Evolutionary conservation across 768 basidiomycete genomes (phyloP).

Genomic region (Baorangia bicolor): DNA sequence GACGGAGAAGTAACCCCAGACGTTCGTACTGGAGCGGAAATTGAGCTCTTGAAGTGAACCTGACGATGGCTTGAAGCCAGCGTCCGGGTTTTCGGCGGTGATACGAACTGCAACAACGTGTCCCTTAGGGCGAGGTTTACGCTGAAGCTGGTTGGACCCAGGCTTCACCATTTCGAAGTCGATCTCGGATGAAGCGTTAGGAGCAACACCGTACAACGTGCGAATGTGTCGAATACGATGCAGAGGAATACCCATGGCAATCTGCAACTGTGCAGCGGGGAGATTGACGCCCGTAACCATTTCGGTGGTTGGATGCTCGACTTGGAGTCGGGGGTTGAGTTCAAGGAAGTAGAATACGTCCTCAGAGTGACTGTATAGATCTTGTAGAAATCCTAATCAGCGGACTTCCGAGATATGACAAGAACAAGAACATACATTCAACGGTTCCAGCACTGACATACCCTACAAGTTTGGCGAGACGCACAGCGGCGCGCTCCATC

Average conservation of each 20-base stretch:
- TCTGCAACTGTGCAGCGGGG: slow-evolving; percentile 93
- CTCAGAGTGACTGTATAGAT: slow-evolving; percentile 92
- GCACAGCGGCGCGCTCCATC: slow-evolving; percentile 99
- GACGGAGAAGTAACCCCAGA: slow-evolving; percentile 99
- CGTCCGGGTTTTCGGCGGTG: slow-evolving; percentile 99
- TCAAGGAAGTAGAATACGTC: slow-evolving; percentile 98
- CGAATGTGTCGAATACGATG: slow-evolving; percentile 96
- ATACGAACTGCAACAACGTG: slow-evolving; percentile 99
- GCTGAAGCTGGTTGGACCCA: slow-evolving; percentile 82
- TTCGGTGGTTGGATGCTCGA: slow-evolving; percentile 99
- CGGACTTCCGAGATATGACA: not conserved
- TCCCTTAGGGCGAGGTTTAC: slow-evolving; percentile 94
- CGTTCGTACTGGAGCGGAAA: slow-evolving; percentile 98
- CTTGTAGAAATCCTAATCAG: slow-evolving; percentile 38
- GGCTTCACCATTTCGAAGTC: slow-evolving; percentile 96
- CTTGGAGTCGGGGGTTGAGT: slow-evolving; percentile 98
- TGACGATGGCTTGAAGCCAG: slow-evolving; percentile 98
- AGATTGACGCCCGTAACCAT: slow-evolving; percentile 99
- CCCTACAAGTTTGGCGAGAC: slow-evolving; percentile 97
- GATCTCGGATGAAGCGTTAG: slow-evolving; percentile 85
- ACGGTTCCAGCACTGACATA: slow-evolving; percentile 99
- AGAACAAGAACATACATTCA: slow-evolving; percentile 60
- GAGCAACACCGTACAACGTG: slow-evolving; percentile 91
- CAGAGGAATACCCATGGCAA: slow-evolving; percentile 97
- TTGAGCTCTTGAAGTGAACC: slow-evolving; percentile 97